phyloP scores from a whole-genome alignment of 768 basidiomycete species.

The Mycena chlorophos region DNA sequence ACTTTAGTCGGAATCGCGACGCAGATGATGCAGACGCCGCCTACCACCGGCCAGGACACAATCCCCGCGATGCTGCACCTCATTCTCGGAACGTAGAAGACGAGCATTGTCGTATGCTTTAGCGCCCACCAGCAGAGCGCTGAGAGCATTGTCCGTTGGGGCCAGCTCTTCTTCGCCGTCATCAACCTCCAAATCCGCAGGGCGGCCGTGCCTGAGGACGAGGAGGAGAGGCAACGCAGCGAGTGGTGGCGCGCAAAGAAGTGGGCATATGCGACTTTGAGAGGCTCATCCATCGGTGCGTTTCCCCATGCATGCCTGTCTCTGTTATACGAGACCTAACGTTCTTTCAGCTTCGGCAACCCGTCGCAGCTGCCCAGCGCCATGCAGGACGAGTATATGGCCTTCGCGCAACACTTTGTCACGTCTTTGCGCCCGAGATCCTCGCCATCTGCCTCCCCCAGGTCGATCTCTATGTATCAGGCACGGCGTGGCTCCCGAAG shows the following conservation, averaged over 20 bases:
- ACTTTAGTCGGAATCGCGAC: conserved; percentile 70
- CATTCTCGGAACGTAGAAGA: conserved; percentile 85
- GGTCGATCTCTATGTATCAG: conserved; percentile 73
- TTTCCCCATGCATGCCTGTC: neutral
- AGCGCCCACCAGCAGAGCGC: conserved; percentile 70
- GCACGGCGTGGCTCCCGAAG: conserved; percentile 76
- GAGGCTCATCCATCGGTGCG: conserved; percentile 71
- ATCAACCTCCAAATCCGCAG: conserved; percentile 70
- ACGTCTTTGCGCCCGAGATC: too few relatives aligned
- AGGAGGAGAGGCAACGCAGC: conserved; percentile 71
- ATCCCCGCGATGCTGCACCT: conserved; percentile 83
- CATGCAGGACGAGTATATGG: conserved; percentile 64
- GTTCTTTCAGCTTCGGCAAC: conserved; percentile 72
- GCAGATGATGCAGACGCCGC: conserved; percentile 64
- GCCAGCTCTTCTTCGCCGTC: conserved; percentile 75
- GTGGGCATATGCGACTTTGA: conserved; percentile 88
- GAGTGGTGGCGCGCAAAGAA: conserved; percentile 95
- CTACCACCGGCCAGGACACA: conserved; percentile 56
- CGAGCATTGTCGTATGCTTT: conserved; percentile 73
- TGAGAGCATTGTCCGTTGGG: conserved; percentile 87
- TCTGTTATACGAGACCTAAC: neutral
- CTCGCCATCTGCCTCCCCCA: conserved; percentile 75
- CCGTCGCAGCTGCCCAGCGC: conserved; percentile 81
- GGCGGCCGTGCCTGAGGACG: conserved; percentile 65
- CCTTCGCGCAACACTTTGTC: conserved; percentile 78